A percentile compares a stretch with the other conserved stretches of the same genome.
These are phyloP conservation scores for Aspergillus steynii DNA, from an alignment of 495 filamentous ascomycete genomes.

Conservation along the genomic window DNA sequence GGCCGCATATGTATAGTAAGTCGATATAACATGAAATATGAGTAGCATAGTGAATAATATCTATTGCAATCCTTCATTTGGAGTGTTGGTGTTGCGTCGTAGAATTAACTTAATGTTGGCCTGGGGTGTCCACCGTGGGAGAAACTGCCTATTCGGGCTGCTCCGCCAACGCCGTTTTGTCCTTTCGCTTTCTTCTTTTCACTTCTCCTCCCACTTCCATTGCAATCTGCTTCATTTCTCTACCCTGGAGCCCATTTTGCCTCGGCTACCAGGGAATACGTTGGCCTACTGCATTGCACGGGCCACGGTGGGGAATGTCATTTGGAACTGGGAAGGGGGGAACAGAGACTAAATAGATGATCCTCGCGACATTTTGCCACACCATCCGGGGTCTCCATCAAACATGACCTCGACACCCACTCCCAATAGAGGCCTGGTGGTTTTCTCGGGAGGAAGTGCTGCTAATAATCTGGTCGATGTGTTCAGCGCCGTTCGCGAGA, in stretches of 20 bases:
- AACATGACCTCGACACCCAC: conserved; percentile 17
- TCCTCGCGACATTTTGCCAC: not conserved
- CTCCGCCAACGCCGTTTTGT: not conserved
- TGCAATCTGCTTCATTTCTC: not conserved
- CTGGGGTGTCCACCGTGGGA: not conserved
- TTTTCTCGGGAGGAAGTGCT: conserved; percentile 87
- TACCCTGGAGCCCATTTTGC: no score
- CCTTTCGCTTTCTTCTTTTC: not conserved
- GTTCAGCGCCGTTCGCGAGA: conserved; percentile 72
- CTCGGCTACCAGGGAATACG: not conserved
- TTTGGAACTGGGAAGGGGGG: not conserved
- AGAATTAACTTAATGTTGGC: not conserved
- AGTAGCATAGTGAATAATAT: not conserved
- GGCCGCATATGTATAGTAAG: conserved; percentile 26
- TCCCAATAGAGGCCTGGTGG: conserved; percentile 63
- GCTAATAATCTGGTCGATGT: conserved; percentile 94
- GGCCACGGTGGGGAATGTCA: not conserved
- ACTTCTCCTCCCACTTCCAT: not conserved
- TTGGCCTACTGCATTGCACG: not conserved
- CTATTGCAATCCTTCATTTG: not conserved
- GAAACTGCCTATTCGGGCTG: not conserved
- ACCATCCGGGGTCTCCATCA: not conserved
- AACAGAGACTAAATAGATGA: not conserved
- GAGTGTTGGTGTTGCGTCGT: not conserved
- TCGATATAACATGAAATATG: not conserved